Evolutionary conservation across 2,329 filamentous ascomycete species (phyloP), one percentile per base, ranked within the genome.

Genomic region (Coniochaeta prunicola): DNA sequence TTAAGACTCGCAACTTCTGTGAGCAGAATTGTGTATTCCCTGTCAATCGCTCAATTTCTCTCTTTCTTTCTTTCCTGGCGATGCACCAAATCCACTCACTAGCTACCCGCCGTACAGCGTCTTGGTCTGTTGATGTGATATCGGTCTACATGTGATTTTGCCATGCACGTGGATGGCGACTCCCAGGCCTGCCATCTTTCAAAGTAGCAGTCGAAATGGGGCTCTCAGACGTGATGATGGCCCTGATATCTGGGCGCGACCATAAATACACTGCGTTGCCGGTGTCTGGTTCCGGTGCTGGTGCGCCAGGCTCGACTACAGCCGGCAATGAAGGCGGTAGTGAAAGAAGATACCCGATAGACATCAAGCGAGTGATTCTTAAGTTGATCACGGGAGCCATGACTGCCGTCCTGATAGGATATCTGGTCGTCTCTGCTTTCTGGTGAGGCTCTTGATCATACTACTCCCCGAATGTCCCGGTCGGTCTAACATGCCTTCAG

Each of bases 351-450:
- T 55, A 21, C 33, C 33, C 33, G 17, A 12, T 36, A 21, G 53
- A 33, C 53, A 7, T 33, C 53, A 55, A 61, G 53, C 62, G 62
- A 38, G 55, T 58, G 17, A 55, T 66, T 15, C 54, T 67, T 42
- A 64, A 62, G 48, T 40, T 67, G 56, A 64, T 59, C 21, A 59
- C 66, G 53, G 59, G 60, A 12, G 60, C 59, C 57, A 61, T 67
- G 60, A 59, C 58, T 53, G 57, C 66, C 15, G 59, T 62, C n/a
- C 17, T 67, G 7, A 13, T 68, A 2, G 34, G 64, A 17, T 66
- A 65, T 19, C 61, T 67, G 34, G 64, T 61, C n/a, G 48, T 66
- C 9, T 61, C 60, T 17, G 45, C 21, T 1, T 67, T 67, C 36
- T 38, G 64, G 68, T 69, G 55, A 59, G 68, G n/a, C 68, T 13